Base-by-base conservation (phyloP, 306 rosid genomes). In the Malus asiatica region DNA sequence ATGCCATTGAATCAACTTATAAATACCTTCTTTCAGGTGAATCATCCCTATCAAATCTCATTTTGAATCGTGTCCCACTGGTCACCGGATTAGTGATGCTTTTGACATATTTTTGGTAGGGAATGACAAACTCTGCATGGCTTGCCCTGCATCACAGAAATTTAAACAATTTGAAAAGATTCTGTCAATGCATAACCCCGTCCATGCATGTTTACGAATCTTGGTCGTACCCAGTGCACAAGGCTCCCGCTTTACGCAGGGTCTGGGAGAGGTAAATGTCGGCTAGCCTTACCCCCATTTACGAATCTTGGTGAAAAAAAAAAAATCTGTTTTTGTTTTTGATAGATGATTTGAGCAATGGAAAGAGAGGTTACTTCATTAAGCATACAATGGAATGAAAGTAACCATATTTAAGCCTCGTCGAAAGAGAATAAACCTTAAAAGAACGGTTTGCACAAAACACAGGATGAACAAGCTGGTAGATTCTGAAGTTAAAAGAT, bases 21-120 rank as follows among this genome's bases (percentile, higher is more conserved):
- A 65, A 62, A 59, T 46, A 94, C 98, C 98, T 91, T 87, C 96
- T 90, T 84, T 94, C 98, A 4, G 96, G 86, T 58, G 97, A 89
- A 82, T 94, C 98, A 73, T 94, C 98, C 90, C 90, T 94, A 72
- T 90, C 96, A 77, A 90, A 90, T 89, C 84, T 89, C 90, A 89
- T 87, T 89, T 90, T 91, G 89, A 91, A 94, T 84, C 97, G 87
- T 66, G 95, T 89, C 66, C 98, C 98, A 0, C 80, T 81, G 62
- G 86, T 82, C 87, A 94, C 88, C 13, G 89, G 91, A 86, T 83
- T 91, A 68, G 72, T 77, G 52, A 89, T 78, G 84, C 96, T 89
- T 87, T 81, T 91, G 79, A 80, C 76, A 81, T 83, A 94, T 58
- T 91, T 94, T 84, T 89, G 90, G 83, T 86, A 87, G 61, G 93